Evolutionary conservation across 768 basidiomycete species (phyloP), one percentile per base, ranked within the genome.

Genomic region (Kockovaella imperatae): DNA sequence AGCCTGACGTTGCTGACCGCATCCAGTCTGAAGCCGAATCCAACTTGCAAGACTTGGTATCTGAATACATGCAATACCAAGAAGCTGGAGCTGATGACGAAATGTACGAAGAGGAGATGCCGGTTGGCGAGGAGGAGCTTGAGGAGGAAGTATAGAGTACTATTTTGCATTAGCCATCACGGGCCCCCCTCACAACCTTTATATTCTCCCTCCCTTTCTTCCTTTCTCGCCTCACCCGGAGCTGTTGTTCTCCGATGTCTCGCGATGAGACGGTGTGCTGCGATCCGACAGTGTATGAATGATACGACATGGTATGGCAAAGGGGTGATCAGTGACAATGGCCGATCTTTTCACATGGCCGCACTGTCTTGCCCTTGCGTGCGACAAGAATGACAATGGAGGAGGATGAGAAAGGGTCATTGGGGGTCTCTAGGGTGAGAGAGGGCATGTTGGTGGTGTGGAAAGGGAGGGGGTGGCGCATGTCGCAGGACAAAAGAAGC

Each of bases 31-130:
- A 97, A 74, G 93, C 91, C 48, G 91, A 97, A 75, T 90, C 87
- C 56, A 96, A 96, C 80, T 90, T 96, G 89, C 89, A 95, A 72
- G 93, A 96, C 77, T 77, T 97, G 56, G 87, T 96, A 53, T 88
- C 90, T 43, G 93, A 97, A 75, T 96, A 95, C 75, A 88, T 93
- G 57, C 73, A 73, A 54, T 73, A 71, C 66, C 64, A 69, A 55
- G 62, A 65, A 30, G 65, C 64, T 38, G 45, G 57, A 15, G 65
- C 69, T 31, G 69, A 65, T 7, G 64, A 68, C 44, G 70, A 70
- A 59, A 49, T 54, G 35, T 64, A 64, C 62, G 67, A 57, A 35
- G 67, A 72, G 52, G 60, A 59, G 38, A 52, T 60, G 39, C 56
- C 57, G 26, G 42, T 64, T 35, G 65, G 53, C 26, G 56, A 58